Base-by-base conservation (phyloP, 495 filamentous ascomycete species). In the Xylaria castorea region DNA sequence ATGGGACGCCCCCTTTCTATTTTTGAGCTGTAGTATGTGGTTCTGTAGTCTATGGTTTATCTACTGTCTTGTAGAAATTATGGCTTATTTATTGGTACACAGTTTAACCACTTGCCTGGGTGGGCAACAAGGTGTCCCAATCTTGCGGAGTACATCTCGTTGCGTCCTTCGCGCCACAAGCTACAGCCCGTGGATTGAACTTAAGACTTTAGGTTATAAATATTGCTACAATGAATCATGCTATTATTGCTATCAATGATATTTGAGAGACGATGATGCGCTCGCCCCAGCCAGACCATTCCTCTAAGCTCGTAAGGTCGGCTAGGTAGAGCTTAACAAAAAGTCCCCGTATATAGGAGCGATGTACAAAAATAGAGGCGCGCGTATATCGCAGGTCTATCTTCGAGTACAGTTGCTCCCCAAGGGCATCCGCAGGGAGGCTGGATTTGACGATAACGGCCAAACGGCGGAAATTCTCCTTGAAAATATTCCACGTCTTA, bases 401-500 rank as follows among this genome's bases (percentile, higher is more conserved):
- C 48, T 50, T 50, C 48, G 6, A 53, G 14, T 3, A 14, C 11
- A 5, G 51, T 14, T 30, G 14, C 12, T 3, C 25, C 30, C 5
- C 3, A 3, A 27, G 51, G 9, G 53, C 7, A 3, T 30, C 6
- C 25, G 53, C 27, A 16, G 5, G 53, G 6, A 57, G 53, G 53
- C 2, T 32, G 12, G 7, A 18, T 61, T 61, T 38, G 0, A 20
- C 58, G 32, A 38, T 38, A 22, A 34, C 20, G 34, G n/a, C n/a
- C 32, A 14, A 34, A 9, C 18, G 30, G 20, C 32, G 32, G 58
- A 38, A 38, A 61, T 22, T 18, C 34, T n/a, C 20, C 9, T 38
- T 25, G 20, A 8, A 57, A 61, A 22, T 12, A 61, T 61, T 61
- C 58, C 58, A 61, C 58, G 58, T 61, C 58, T 61, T 38, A 61